These are phyloP conservation scores for Trifolium fragiferum DNA, from an alignment of 306 rosid genomes.

Conservation along the genomic window DNA sequence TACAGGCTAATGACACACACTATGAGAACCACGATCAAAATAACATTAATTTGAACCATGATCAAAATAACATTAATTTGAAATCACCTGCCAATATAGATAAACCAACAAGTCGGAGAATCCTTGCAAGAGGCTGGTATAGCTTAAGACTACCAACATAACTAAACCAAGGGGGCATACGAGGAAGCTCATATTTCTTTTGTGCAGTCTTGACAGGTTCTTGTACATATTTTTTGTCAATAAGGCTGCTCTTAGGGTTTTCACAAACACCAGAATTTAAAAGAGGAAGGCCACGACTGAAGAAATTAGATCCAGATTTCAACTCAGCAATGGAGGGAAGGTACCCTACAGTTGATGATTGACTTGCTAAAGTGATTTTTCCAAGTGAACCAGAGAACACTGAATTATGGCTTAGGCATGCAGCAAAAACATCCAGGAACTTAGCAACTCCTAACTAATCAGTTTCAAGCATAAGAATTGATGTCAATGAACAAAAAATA, in stretches of 20 bases:
- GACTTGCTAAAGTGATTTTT: slow-evolving; percentile 57
- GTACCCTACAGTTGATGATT: slow-evolving; percentile 67
- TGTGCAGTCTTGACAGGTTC: slow-evolving; percentile 41
- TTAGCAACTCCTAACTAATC: slow-evolving; percentile 73
- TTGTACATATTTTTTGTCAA: slow-evolving; percentile 56
- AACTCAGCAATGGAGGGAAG: slow-evolving; percentile 83
- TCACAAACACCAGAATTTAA: slow-evolving; percentile 51
- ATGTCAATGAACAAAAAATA: slow-evolving; percentile 26
- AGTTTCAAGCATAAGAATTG: slow-evolving; percentile 45
- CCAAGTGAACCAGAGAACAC: slow-evolving; percentile 79
- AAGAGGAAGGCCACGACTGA: slow-evolving; percentile 47
- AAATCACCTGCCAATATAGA: slow-evolving; percentile 76
- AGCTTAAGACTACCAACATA: slow-evolving; percentile 67
- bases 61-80: slow-evolving; percentile 40
- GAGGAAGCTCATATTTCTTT: slow-evolving; percentile 69
- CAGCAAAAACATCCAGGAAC: slow-evolving; percentile 77
- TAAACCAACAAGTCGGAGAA: slow-evolving; percentile 83
- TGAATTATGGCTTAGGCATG: slow-evolving; percentile 82
- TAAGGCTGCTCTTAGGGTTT: slow-evolving; percentile 44
- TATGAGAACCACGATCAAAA: slow-evolving; percentile 34
- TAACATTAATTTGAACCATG: slow-evolving; percentile 43
- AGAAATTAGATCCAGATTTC: slow-evolving; percentile 65
- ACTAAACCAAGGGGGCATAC: slow-evolving; percentile 95
- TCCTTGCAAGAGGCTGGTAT: slow-evolving; percentile 83
- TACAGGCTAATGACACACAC: slow-evolving; percentile 24